Evolutionary conservation across 139 green algal species (phyloP), one percentile per base, ranked within the genome.

Genomic region (Mychonastes homosphaera): DNA sequence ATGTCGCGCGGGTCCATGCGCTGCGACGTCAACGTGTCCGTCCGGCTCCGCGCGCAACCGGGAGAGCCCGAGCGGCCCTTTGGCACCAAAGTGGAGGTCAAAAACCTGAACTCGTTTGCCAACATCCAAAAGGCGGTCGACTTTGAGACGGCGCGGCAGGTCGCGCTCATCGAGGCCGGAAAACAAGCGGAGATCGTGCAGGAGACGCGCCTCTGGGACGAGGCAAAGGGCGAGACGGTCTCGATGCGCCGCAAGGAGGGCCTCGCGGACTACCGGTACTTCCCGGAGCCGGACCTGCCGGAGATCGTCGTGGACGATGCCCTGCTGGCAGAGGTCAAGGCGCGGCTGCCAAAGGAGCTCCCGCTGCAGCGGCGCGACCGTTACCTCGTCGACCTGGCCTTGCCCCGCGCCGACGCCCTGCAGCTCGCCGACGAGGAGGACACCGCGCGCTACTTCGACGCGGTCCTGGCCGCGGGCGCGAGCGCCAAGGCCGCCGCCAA

Each of bases 41-140:
- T 87, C 48, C 29, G 54, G 3, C n/a, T n/a, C n/a, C n/a, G n/a
- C n/a, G n/a, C n/a, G n/a, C n/a, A n/a, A n/a, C n/a, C n/a, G n/a
- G n/a, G n/a, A n/a, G n/a, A 60, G 43, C 71, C 80, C 46, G 13
- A 39, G 41, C 28, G 60, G 9, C 15, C 33, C 29, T 85, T 96
- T 56, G 91, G 91, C 35, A 98, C 90, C 45, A 95, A 95, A 58
- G 90, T 98, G 60, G 91, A 98, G 70, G 77, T 98, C 53, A 98
- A 98, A 70, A 98, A 98, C 78, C 95, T 98, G 86, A 98, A 98
- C 82, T 87, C 69, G 34, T 98, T 98, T 71, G 79, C 60, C 59
- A 88, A 88, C 62, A 97, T 98, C 80, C 79, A 92, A 61, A 84
- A 85, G 29, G 89, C 89, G 10, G 90, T 96, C 30, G 86, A 97